Evolutionary conservation across 2,329 filamentous ascomycete species (phyloP).

Genomic region (Sporothrix pseudoabietina): DNA sequence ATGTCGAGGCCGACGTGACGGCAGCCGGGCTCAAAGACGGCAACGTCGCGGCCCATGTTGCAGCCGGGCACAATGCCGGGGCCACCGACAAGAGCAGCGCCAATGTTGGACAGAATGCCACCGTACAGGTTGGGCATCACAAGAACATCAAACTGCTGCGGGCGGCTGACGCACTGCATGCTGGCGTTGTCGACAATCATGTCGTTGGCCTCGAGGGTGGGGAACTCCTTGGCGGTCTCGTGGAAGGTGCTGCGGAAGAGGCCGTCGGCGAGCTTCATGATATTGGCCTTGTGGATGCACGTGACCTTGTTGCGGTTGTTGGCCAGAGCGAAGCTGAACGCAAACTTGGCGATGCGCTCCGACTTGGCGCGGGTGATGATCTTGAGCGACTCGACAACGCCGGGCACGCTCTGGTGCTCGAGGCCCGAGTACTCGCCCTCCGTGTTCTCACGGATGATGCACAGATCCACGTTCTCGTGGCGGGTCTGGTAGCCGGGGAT

Average conservation of each 20-base stretch:
- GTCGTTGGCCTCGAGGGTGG: conserved; percentile 92
- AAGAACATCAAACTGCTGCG: conserved; percentile 99
- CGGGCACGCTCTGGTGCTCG: conserved; percentile 95
- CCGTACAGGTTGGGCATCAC: conserved; percentile 99
- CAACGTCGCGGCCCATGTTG: conserved; percentile 99
- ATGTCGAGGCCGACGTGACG: conserved; percentile 99
- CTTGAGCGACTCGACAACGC: conserved; percentile 98
- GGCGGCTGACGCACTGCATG: conserved; percentile 96
- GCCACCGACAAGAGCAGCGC: conserved; percentile 92
- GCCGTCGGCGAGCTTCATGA: conserved; percentile 99
- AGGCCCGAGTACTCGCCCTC: conserved; percentile 99
- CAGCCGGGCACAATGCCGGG: conserved; percentile 96
- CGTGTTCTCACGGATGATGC: conserved; percentile 99
- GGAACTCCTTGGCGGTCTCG: conserved; percentile 89
- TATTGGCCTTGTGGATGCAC: conserved; percentile 99
- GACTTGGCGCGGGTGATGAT: conserved; percentile 99
- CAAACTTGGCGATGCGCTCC: conserved; percentile 98
- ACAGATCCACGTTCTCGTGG: conserved; percentile 95
- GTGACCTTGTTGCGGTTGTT: conserved; percentile 99
- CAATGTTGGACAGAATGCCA: conserved; percentile 98
- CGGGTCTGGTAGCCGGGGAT: conserved; percentile 97
- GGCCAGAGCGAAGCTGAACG: conserved; percentile 94
- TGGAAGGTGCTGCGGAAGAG: conserved; percentile 99
- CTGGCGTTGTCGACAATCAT: conserved; percentile 99
- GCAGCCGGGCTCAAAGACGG: conserved; percentile 98